Percentiles rank a stretch among this genome's conserved stretches.
Conservation (phyloP, 352 stramenopile species). For the Elongisporangium undulatum region DNA sequence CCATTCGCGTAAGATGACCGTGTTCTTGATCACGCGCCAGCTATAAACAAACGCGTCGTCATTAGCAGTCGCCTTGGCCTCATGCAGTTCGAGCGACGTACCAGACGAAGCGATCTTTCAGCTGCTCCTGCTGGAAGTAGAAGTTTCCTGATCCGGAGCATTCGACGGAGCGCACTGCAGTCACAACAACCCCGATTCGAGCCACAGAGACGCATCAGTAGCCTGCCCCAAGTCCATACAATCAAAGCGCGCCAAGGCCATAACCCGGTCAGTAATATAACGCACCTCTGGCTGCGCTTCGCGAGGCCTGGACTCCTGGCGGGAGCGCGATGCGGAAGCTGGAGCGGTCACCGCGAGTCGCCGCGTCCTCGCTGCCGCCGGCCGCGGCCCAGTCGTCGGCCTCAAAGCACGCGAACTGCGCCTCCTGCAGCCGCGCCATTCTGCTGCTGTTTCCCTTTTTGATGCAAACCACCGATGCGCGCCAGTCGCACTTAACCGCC, state of each 20-base stretch:
- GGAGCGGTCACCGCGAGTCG: constrained; percentile 9
- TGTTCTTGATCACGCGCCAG: constrained; percentile 73
- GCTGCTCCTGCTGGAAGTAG: constrained; percentile 66
- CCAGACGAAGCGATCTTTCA: constrained; percentile 68
- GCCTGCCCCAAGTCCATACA: constrained; percentile 2
- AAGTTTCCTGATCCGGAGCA: constrained; percentile 63
- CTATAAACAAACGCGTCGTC: constrained; percentile 11
- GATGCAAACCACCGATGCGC: not conserved
- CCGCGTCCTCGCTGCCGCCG: constrained; percentile 1
- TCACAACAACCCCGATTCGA: not conserved
- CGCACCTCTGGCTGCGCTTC: constrained; percentile 47
- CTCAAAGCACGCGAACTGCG: constrained; percentile 71
- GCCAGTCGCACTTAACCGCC: not conserved
- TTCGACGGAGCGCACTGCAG: constrained; percentile 57
- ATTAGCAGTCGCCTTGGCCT: not conserved
- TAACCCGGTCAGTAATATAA: not conserved
- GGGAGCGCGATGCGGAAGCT: constrained; percentile 32
- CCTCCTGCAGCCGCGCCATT: constrained; percentile 51
- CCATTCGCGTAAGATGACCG: constrained; percentile 65
- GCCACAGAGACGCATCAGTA: not conserved
- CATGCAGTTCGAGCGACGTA: constrained; percentile 3
- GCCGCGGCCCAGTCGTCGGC: constrained; percentile 30
- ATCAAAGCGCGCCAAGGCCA: not conserved
- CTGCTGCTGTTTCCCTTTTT: constrained; percentile 8
- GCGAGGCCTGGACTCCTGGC: constrained; percentile 6